A percentile compares a stretch with the other conserved stretches of the same genome.
These are phyloP conservation scores for Saturnispora hagleri DNA, from an alignment of 805 yeast species.

Conservation along the genomic window DNA sequence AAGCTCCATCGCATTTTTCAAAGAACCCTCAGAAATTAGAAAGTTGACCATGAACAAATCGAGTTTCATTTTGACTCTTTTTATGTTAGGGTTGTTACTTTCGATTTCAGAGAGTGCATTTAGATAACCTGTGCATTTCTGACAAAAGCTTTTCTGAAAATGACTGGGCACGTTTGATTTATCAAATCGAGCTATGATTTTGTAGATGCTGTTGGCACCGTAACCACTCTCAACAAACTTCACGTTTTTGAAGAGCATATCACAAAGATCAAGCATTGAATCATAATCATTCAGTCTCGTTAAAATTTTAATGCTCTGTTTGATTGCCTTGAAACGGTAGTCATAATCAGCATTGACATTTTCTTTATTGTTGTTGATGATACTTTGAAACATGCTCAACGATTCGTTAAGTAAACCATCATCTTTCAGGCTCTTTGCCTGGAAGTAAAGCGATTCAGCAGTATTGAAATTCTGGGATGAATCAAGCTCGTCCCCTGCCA, in stretches of 20 bases:
- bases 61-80: constrained; percentile 41
- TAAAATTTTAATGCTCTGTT: constrained; percentile 26
- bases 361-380: constrained; percentile 10
- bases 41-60: constrained; percentile 36
- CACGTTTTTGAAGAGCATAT: constrained; percentile 16
- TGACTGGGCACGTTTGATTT: constrained; percentile 11
- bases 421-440: constrained; percentile 27
- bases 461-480: constrained; percentile 6
- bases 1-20: constrained; percentile 28
- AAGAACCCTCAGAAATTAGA: constrained; percentile 23
- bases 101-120: constrained; percentile 1
- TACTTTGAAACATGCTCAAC: constrained; percentile 17
- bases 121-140: constrained; percentile 16
- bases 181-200: constrained; percentile 24
- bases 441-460: constrained; percentile 23
- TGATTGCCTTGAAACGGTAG: constrained; percentile 27
- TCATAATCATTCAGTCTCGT: constrained; percentile 14
- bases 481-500: constrained; percentile 6
- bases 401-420: constrained; percentile 25
- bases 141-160: constrained; percentile 18
- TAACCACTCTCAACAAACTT: constrained; percentile 16
- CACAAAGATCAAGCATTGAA: constrained; percentile 12
- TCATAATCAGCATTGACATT: constrained; percentile 6
- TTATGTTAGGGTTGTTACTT: constrained; percentile 13
- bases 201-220: constrained; percentile 25